phyloP scores from a whole-genome alignment of 1,284 basidiomycete species.

The Rhodotorula sp. region DNA sequence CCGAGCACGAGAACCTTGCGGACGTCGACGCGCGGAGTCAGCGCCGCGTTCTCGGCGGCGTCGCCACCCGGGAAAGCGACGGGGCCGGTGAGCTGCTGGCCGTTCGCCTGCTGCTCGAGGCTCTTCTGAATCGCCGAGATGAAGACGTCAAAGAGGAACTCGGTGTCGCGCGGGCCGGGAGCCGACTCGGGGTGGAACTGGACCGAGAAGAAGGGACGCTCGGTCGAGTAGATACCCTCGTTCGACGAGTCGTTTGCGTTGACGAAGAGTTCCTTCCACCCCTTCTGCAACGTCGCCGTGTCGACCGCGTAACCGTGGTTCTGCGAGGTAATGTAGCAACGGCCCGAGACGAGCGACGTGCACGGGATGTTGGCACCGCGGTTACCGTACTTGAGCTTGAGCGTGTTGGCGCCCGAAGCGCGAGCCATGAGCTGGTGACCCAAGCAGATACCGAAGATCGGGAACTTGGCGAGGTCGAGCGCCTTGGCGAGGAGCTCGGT shows the following conservation, averaged over 20 bases:
- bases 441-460: conserved; percentile 98
- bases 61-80: conserved; percentile 85
- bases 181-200: conserved; percentile 99
- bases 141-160: conserved; percentile 98
- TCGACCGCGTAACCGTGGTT: conserved; percentile 99
- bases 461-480: conserved; percentile 70
- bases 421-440: conserved; percentile 96
- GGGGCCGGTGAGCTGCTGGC: conserved; percentile 58
- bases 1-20: conserved; percentile 95
- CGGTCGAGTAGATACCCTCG: conserved; percentile 92
- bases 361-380: conserved; percentile 99
- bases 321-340: conserved; percentile 99
- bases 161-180: conserved; percentile 97
- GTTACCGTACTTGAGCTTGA: conserved; percentile 99
- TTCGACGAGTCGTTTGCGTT: conserved; percentile 98
- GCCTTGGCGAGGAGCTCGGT: conserved; percentile 71
- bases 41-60: conserved; percentile 77
- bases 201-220: conserved; percentile 92
- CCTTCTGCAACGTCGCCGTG: conserved; percentile 68
- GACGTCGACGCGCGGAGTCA: conserved; percentile 71
- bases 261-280: conserved; percentile 91
- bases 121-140: conserved; percentile 67
- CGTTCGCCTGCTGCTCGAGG: conserved; percentile 61
- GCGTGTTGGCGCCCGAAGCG: conserved; percentile 88
- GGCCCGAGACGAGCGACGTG: conserved; percentile 86